Evolutionary conservation across 306 rosid species (phyloP).

Genomic region (Pueraria montana): DNA sequence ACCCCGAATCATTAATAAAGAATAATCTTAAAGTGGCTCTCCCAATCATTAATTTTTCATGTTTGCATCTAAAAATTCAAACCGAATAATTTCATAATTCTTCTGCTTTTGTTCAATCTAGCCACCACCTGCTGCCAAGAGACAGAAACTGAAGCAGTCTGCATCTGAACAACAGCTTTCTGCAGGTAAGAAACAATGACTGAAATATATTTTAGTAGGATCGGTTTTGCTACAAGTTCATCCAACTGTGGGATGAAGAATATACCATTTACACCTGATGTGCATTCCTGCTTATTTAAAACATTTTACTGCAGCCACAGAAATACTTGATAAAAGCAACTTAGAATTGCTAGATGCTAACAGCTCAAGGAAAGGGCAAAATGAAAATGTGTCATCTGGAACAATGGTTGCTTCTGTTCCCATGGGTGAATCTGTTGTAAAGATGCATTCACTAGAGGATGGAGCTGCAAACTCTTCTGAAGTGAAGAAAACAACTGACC

Average conservation of each 20-base stretch:
- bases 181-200: slow-evolving; percentile 65
- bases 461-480: slow-evolving; percentile 50
- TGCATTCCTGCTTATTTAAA: slow-evolving; percentile 32
- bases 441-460: slow-evolving; percentile 53
- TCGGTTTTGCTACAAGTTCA: slow-evolving; percentile 20
- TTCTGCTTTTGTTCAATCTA: slow-evolving; percentile 53
- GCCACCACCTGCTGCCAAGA: slow-evolving; percentile 69
- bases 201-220: slow-evolving; percentile 22
- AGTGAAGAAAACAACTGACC: slow-evolving; percentile 46
- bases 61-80: slow-evolving; percentile 37
- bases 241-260: slow-evolving; percentile 34
- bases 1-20: neutral
- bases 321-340: slow-evolving; percentile 47
- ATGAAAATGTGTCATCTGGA: slow-evolving; percentile 46
- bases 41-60: neutral
- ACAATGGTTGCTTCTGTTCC: slow-evolving; percentile 42
- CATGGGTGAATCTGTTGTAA: slow-evolving; percentile 48
- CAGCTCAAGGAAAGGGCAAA: slow-evolving; percentile 49
- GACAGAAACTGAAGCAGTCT: slow-evolving; percentile 64
- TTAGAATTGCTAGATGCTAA: slow-evolving; percentile 49
- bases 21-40: neutral
- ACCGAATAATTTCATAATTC: slow-evolving; percentile 35
- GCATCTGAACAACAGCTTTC: slow-evolving; percentile 53
- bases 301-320: slow-evolving; percentile 60
- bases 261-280: slow-evolving; percentile 43